Conservation (phyloP, 805 yeast genomes). For the Jamesozyma jinghongensis region DNA sequence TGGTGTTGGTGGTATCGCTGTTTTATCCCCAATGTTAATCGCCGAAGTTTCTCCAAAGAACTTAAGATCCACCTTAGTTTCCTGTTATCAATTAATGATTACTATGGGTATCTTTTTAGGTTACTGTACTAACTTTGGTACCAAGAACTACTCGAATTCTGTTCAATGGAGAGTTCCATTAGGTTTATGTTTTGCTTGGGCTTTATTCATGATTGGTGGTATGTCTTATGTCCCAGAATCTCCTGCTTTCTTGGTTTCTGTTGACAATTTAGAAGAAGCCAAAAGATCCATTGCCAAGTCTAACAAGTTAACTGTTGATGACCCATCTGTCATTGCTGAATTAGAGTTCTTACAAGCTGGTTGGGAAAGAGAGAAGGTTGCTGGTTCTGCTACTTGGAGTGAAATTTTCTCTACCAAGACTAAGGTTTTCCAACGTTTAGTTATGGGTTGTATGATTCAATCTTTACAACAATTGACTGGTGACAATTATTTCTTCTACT, state of each 20-base stretch:
- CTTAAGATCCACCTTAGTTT: constrained; percentile 1
- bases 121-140: constrained; percentile 2
- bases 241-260: constrained; percentile 29
- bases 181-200: constrained; percentile 2
- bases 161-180: constrained; percentile 2
- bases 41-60: constrained; percentile 1
- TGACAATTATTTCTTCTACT: constrained; percentile 3
- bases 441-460: constrained; percentile 3
- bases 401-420: not conserved
- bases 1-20: constrained; percentile 2
- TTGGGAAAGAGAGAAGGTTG: not conserved
- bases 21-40: constrained; percentile 1
- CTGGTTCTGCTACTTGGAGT: constrained; percentile 1
- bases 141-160: not conserved
- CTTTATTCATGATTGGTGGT: constrained; percentile 2
- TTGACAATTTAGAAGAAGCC: constrained; percentile 50
- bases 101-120: constrained; percentile 2
- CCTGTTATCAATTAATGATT: constrained; percentile 2
- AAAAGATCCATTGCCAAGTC: constrained; percentile 37
- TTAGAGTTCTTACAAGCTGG: not conserved
- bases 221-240: constrained; percentile 2
- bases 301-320: constrained; percentile 16
- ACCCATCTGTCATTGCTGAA: constrained; percentile 24
- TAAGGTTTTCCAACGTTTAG: constrained; percentile 1
- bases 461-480: constrained; percentile 3